These are phyloP conservation scores for Debaryomyces maramus DNA, from an alignment of 805 yeast species.

Conservation along the genomic window DNA sequence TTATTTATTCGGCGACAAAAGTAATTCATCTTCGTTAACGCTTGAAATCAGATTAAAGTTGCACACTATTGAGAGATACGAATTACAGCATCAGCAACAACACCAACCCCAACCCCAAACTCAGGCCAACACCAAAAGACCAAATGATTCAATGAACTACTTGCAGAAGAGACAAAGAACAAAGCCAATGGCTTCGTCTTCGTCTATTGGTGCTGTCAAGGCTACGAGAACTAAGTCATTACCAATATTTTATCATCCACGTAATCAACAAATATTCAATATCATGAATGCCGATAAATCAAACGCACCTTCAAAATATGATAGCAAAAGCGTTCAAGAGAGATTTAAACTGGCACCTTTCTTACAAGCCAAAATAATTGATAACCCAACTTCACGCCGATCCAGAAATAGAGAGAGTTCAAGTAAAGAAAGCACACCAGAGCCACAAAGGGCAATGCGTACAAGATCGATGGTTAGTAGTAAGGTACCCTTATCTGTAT, in stretches of 20 bases:
- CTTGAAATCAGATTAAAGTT: constrained; percentile 57
- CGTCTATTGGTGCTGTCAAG: constrained; percentile 27
- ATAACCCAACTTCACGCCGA: constrained; percentile 31
- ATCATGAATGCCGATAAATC: constrained; percentile 44
- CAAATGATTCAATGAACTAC: constrained; percentile 8
- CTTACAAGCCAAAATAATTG: constrained; percentile 41
- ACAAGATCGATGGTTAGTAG: constrained; percentile 43
- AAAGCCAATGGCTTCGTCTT: constrained; percentile 3
- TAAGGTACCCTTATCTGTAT: constrained; percentile 26
- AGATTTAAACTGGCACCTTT: constrained; percentile 48
- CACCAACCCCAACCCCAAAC: constrained; percentile 8
- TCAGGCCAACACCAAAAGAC: constrained; percentile 10
- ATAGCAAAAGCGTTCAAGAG: constrained; percentile 41
- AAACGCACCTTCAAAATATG: constrained; percentile 38
- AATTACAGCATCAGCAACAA: constrained; percentile 9
- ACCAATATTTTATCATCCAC: constrained; percentile 41
- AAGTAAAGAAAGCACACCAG: constrained; percentile 10
- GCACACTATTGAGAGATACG: constrained; percentile 32
- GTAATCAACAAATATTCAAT: constrained; percentile 38
- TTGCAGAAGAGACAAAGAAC: constrained; percentile 7
- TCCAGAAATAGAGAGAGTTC: constrained; percentile 15
- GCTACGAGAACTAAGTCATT: constrained; percentile 46
- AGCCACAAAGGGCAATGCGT: constrained; percentile 41
- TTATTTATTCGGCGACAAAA: constrained; percentile 37
- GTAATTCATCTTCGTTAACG: constrained; percentile 45